Base-by-base conservation (phyloP, 441 rosid genomes). In the Hura crepitans region DNA sequence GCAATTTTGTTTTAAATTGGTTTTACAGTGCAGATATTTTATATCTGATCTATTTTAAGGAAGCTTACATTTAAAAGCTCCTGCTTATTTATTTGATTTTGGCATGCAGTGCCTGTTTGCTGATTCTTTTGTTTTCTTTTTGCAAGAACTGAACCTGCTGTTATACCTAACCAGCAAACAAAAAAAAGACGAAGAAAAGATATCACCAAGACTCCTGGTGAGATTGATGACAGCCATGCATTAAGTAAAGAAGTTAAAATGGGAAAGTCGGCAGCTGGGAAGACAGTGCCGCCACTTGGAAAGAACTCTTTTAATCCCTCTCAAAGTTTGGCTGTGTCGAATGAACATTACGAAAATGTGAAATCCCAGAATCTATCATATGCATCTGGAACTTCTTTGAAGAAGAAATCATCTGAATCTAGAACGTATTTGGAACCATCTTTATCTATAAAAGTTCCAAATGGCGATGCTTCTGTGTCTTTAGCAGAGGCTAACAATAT, bases 171-270 rank as follows among this genome's bases (percentile, higher is more conserved):
- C 70, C 90, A 85, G 77, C 96, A 88, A 78, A 84, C 85, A n/a
- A 95, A 87, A 82, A 95, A 91, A 83, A 81, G 97, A 84, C 81
- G 89, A 81, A 85, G 92, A 78, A 95, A 83, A 82, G 96, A 92
- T 77, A 64, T 81, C 61, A 65, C 65, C 20, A 90, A 85, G 76
- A 74, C 82, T 57, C 65, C 33, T 66, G 79, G 78, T 65, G 97
- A 87, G 77, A 78, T 57, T 78, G 86, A 73, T 73, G 87, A 85
- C 72, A 84, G 74, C 73, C 78, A 28, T 58, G 64, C 69, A 68
- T 64, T 87, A 62, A 86, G 78, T 76, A 92, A 87, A 75, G 89
- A 83, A 65, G 81, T 65, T 46, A 95, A 85, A 76, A 42, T 81
- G 69, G 73, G 82, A 62, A 83, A 85, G 78, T 62, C 72, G 46